These are phyloP conservation scores for Hysterium pulicare DNA, from an alignment of 2,329 filamentous ascomycete species.

Conservation along the genomic window DNA sequence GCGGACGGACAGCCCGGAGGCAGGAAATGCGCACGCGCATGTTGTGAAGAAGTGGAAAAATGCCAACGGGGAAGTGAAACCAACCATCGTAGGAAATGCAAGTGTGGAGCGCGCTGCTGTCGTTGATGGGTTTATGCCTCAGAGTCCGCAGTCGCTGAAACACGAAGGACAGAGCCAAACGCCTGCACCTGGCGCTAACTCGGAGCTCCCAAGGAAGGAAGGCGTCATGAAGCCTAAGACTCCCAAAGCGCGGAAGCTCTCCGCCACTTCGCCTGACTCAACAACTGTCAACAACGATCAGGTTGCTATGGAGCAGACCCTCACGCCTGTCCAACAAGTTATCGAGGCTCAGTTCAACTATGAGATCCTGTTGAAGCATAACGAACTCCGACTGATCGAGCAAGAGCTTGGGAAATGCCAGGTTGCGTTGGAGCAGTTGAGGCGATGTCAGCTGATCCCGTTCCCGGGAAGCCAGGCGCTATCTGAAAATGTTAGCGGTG, in stretches of 20 bases:
- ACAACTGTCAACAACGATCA: constrained; percentile 18
- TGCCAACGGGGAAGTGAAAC: constrained; percentile 30
- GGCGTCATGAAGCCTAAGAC: constrained; percentile 27
- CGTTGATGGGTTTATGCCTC: constrained; percentile 17
- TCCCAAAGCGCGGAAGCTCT: constrained; percentile 18
- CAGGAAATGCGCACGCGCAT: constrained; percentile 24
- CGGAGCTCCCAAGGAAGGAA: constrained; percentile 28
- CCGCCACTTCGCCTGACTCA: constrained; percentile 16
- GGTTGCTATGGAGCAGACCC: constrained; percentile 23
- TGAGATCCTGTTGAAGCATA: constrained; percentile 90
- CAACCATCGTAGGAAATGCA: constrained; percentile 13
- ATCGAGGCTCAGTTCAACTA: constrained; percentile 86
- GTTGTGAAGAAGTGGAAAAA: constrained; percentile 40
- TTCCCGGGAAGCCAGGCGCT: constrained; percentile 72
- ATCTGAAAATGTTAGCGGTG: constrained; percentile 67
- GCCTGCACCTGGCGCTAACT: constrained; percentile 17
- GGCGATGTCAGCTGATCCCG: constrained; percentile 86
- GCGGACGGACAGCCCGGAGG: constrained; percentile 49
- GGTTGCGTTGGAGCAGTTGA: constrained; percentile 85
- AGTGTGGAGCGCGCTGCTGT: constrained; percentile 11
- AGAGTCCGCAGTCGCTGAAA: constrained; percentile 12
- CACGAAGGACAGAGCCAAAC: constrained; percentile 15
- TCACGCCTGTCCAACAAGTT: constrained; percentile 60
- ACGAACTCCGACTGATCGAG: constrained; percentile 89
- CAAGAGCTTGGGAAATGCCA: constrained; percentile 97